Percentiles rank a stretch among this genome's conserved stretches.
Evolutionary conservation across 768 basidiomycete species (phyloP).

Genomic region (Trametes cingulata): DNA sequence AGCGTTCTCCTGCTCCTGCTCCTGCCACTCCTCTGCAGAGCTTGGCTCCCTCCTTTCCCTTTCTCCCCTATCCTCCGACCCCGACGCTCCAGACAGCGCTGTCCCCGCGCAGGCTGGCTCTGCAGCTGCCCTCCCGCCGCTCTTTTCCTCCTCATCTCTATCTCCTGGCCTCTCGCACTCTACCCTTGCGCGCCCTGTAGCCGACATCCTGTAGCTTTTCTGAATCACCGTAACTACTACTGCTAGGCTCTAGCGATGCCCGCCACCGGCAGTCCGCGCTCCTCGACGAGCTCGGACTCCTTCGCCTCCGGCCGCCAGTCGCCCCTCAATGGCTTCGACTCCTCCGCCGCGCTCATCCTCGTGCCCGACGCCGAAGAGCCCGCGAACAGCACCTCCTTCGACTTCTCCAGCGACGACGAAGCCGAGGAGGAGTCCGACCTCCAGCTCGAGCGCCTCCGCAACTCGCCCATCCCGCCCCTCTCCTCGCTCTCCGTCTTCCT

Average conservation of each 20-base stretch:
- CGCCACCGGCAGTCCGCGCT: constrained; percentile 21
- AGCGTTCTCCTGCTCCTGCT: not conserved
- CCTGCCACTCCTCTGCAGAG: not conserved
- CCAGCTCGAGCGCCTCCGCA: constrained; percentile 27
- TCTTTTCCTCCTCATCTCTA: not conserved
- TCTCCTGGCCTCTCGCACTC: not conserved
- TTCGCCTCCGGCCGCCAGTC: constrained; percentile 27
- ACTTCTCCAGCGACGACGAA: constrained; percentile 47
- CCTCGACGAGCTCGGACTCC: constrained; percentile 28
- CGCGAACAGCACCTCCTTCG: constrained; percentile 27
- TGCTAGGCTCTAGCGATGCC: not conserved
- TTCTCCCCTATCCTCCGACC: not conserved
- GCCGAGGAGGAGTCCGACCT: constrained; percentile 38
- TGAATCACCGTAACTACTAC: not conserved
- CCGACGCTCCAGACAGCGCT: constrained; percentile 13
- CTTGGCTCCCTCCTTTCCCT: constrained; percentile 1
- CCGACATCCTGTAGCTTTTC: constrained; percentile 1
- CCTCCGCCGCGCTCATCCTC: constrained; percentile 61
- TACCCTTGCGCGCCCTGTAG: too few species aligned
- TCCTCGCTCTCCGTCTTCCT: constrained; percentile 60
- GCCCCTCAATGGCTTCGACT: constrained; percentile 33
- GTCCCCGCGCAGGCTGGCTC: constrained; percentile 19
- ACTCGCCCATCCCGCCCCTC: constrained; percentile 54
- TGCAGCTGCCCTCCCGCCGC: constrained; percentile 13
- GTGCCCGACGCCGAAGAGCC: constrained; percentile 55